Evolutionary conservation across 2,329 filamentous ascomycete genomes (phyloP).

Genomic region (Arthrobotrys megalospora): DNA sequence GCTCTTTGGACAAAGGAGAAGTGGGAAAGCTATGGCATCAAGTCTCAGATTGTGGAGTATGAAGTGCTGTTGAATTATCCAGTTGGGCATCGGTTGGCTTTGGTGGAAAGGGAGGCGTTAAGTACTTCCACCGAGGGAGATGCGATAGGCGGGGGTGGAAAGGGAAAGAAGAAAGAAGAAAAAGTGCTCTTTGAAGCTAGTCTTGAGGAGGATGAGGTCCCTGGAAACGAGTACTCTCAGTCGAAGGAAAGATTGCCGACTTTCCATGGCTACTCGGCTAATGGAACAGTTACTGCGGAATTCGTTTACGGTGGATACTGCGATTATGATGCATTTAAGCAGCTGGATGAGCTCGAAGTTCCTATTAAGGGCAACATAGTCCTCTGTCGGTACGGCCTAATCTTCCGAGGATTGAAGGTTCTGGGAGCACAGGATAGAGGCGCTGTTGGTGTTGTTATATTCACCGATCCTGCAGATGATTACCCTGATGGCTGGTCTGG

Average conservation of each 20-base stretch:
- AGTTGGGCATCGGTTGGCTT: conserved; percentile 77
- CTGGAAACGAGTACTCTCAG: conserved; percentile 39
- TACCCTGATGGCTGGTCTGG: conserved; percentile 56
- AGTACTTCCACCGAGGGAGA: conserved; percentile 69
- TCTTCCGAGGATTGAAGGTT: conserved; percentile 88
- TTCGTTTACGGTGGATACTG: conserved; percentile 95
- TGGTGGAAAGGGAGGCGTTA: conserved; percentile 71
- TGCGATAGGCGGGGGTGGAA: conserved; percentile 69
- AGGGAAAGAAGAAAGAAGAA: conserved; percentile 82
- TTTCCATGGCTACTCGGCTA: conserved; percentile 93
- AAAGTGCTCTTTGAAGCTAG: conserved; percentile 72
- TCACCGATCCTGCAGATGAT: conserved; percentile 84
- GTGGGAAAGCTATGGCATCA: conserved; percentile 80
- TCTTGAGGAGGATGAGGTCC: conserved; percentile 79
- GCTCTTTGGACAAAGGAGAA: conserved; percentile 81
- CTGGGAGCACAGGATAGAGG: conserved; percentile 92
- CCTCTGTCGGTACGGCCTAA: conserved; percentile 62
- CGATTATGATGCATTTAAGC: conserved; percentile 83
- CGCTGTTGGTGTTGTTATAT: conserved; percentile 88
- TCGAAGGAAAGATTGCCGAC: conserved; percentile 74
- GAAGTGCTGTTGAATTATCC: conserved; percentile 86
- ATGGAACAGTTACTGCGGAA: conserved; percentile 86
- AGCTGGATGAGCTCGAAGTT: conserved; percentile 79
- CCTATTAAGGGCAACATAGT: conserved; percentile 84
- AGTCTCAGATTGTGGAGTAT: conserved; percentile 76